Evolutionary conservation across 2,329 filamentous ascomycete species (phyloP), one percentile per base, ranked within the genome.

Genomic region (Colletotrichum eremochloae): DNA sequence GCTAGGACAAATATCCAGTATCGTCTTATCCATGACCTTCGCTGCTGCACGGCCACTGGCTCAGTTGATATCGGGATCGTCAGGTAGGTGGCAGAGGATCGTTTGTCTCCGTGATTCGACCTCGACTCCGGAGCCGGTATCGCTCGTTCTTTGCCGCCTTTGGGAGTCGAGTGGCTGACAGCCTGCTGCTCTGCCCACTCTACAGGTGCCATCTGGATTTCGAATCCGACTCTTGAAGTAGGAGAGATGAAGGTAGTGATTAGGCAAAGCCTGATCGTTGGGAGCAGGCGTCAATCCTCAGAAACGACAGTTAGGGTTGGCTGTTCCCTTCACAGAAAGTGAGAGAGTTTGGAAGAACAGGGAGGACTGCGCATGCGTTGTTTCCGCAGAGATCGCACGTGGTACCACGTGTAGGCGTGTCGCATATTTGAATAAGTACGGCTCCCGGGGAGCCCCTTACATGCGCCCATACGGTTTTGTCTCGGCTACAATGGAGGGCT

Each of bases 1-100:
- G 70, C 70, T 33, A 72, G 31, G 9, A 65, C 55, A 12, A 72
- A 72, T 0, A 72, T 69, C 70, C 70, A 72, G 20, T 72, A 72
- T 31, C 70, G 46, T 18, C 66, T 60, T 46, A 67, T 48, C 66
- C 70, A 72, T 9, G 53, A 46, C 11, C 60, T 18, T 42, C 33
- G 57, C 14, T n/a, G 24, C 31, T 24, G 20, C 24, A 38, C 5
- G 3, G 53, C 29, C 24, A 20, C 36, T 3, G 31, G 55, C 12
- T 40, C 66, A 5, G 60, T 50, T 1, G 67, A 69, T 7, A 70
- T 69, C 2, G 70, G 70, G 18, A 72, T 70, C 29, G 66, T 56
- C 12, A 72, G 40, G 24, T 65, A 62, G 18, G 67, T 70, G 4
- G 58, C 52, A 11, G 70, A 70, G n/a, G 55, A 61, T 20, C 70